A percentile compares a stretch with the other conserved stretches of the same genome.
Conservation (phyloP, 768 basidiomycete species). For the Cyclocybe cylindracea region DNA sequence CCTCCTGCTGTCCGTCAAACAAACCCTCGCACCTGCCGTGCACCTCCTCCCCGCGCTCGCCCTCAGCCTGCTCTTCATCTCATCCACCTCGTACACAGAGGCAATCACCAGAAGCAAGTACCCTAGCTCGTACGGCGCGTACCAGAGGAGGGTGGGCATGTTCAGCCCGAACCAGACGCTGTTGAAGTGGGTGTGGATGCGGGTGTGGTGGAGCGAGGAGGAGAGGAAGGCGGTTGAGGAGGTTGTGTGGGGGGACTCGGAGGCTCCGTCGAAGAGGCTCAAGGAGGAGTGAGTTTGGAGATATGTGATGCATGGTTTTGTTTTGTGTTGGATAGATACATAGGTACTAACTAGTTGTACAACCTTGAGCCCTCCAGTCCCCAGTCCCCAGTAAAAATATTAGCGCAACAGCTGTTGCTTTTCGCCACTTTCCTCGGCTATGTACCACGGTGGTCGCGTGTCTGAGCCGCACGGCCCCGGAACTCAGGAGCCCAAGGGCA, state of each 20-base stretch:
- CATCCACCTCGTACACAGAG: constrained; percentile 87
- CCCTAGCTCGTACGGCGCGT: constrained; percentile 65
- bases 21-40: constrained; percentile 14
- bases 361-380: too few species aligned
- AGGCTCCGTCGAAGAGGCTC: too few species aligned
- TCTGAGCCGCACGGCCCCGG: not conserved
- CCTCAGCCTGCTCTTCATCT: constrained; percentile 72
- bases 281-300: too few species aligned
- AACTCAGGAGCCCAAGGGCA: too few species aligned
- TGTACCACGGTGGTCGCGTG: too few species aligned
- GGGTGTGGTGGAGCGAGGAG: constrained; percentile 7
- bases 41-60: constrained; percentile 55
- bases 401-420: too few species aligned
- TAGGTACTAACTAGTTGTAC: too few species aligned
- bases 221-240: constrained; percentile 12
- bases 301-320: too few species aligned
- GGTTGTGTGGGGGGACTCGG: constrained; percentile 21
- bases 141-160: constrained; percentile 80
- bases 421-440: too few species aligned
- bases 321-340: too few species aligned
- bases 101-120: constrained; percentile 80
- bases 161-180: constrained; percentile 47
- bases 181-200: constrained; percentile 9
- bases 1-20: constrained; percentile 14
- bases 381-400: too few species aligned